These are phyloP conservation scores for Echria macrotheca DNA, from an alignment of 495 filamentous ascomycete genomes.

Conservation along the genomic window DNA sequence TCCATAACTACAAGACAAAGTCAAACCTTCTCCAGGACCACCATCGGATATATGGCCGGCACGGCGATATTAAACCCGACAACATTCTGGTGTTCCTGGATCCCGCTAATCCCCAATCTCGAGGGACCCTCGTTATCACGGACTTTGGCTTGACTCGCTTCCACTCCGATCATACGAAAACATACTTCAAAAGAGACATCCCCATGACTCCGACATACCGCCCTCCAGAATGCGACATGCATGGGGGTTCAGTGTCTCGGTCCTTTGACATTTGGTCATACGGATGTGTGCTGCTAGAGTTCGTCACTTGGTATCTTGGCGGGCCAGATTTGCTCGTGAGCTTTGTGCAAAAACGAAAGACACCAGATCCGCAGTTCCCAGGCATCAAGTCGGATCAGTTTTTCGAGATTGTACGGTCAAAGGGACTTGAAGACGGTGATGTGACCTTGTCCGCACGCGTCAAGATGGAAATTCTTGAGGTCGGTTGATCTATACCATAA, in stretches of 20 bases:
- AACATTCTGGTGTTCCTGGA: slow-evolving; percentile 11
- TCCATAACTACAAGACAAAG: slow-evolving; percentile 4
- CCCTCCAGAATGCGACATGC: slow-evolving; percentile 14
- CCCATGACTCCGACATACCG: slow-evolving; percentile 12
- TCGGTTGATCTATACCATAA: neutral
- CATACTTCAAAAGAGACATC: neutral
- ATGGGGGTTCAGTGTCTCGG: neutral
- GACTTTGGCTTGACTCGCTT: slow-evolving; percentile 13
- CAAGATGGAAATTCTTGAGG: slow-evolving; percentile 1
- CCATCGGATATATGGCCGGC: slow-evolving; percentile 7
- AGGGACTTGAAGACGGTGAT: neutral
- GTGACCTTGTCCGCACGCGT: neutral
- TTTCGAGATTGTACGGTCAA: slow-evolving; percentile 1
- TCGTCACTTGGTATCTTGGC: slow-evolving; percentile 24
- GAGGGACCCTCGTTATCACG: slow-evolving; percentile 6
- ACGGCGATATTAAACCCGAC: slow-evolving; percentile 19
- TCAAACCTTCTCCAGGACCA: neutral
- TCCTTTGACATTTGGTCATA: slow-evolving; percentile 24
- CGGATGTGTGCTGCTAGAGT: slow-evolving; percentile 25
- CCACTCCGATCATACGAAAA: slow-evolving; percentile 5
- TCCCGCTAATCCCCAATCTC: neutral
- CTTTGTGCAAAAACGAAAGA: slow-evolving; percentile 2
- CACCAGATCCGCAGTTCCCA: neutral
- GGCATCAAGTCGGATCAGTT: slow-evolving; percentile 3
- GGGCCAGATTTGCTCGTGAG: slow-evolving; percentile 1